These are phyloP conservation scores for Gremmenia infestans DNA, from an alignment of 2,329 filamentous ascomycete species.

Conservation along the genomic window DNA sequence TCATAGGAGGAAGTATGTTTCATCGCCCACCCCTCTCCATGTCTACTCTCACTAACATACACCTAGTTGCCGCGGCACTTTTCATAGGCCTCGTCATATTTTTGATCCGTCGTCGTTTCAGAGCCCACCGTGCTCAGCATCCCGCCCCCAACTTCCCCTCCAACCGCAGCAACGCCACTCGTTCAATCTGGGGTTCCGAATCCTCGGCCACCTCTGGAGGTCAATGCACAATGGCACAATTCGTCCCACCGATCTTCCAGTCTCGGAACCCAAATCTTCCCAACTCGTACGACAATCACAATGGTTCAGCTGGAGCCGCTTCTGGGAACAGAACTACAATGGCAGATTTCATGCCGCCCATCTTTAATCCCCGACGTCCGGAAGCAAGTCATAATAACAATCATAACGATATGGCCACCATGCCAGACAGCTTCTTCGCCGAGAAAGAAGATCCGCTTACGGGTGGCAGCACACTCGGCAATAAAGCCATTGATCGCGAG, in stretches of 20 bases:
- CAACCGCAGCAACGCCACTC: not conserved
- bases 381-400: no score
- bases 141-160: not conserved
- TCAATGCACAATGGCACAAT: not conserved
- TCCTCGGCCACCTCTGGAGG: not conserved
- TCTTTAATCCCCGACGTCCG: no score
- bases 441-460: not conserved
- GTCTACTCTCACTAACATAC: not conserved
- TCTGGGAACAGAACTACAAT: not conserved
- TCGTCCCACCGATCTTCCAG: not conserved
- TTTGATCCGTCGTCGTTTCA: not conserved
- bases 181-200: not conserved
- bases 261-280: not conserved
- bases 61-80: not conserved
- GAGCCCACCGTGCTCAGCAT: not conserved
- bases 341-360: not conserved
- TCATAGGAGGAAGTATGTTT: not conserved
- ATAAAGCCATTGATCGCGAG: not conserved
- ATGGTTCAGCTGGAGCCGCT: not conserved
- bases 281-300: not conserved
- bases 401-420: not conserved
- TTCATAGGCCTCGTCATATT: not conserved
- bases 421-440: not conserved
- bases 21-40: not conserved
- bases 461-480: not conserved